Conservation (phyloP, 805 yeast species). For the Wickerhamomyces tratensis region DNA sequence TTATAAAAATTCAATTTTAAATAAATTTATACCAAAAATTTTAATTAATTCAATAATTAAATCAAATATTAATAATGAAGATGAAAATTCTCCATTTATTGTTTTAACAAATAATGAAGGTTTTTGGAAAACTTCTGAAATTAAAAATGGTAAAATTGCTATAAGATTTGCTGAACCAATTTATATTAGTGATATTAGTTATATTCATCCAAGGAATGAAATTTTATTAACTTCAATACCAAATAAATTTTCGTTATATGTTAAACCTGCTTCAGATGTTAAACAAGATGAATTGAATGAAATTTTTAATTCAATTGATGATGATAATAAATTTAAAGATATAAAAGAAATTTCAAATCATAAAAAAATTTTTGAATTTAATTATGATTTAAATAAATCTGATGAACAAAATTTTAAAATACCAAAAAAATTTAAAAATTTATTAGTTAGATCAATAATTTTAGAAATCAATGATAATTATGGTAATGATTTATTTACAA, state of each 20-base stretch:
- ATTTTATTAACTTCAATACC: slow-evolving; percentile 32
- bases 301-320: neutral
- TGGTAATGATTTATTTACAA: slow-evolving; percentile 26
- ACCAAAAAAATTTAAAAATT: slow-evolving; percentile 22
- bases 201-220: slow-evolving; percentile 27
- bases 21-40: too few relatives aligned
- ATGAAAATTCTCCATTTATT: slow-evolving; percentile 11
- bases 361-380: slow-evolving; percentile 19
- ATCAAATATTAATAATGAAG: neutral
- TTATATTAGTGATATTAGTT: slow-evolving; percentile 24
- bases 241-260: slow-evolving; percentile 21
- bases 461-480: slow-evolving; percentile 23
- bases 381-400: slow-evolving; percentile 15
- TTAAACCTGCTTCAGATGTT: slow-evolving; percentile 6
- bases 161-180: slow-evolving; percentile 29
- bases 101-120: slow-evolving; percentile 11
- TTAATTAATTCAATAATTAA: too few relatives aligned
- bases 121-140: slow-evolving; percentile 15
- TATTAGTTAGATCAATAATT: slow-evolving; percentile 22
- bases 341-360: neutral
- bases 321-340: slow-evolving; percentile 2
- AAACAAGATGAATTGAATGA: too few relatives aligned
- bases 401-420: slow-evolving; percentile 20
- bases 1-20: slow-evolving; percentile 1
- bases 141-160: slow-evolving; percentile 17